phyloP scores from a whole-genome alignment of 108 stramenopile genomes.

The Discostella stelligeroides region DNA sequence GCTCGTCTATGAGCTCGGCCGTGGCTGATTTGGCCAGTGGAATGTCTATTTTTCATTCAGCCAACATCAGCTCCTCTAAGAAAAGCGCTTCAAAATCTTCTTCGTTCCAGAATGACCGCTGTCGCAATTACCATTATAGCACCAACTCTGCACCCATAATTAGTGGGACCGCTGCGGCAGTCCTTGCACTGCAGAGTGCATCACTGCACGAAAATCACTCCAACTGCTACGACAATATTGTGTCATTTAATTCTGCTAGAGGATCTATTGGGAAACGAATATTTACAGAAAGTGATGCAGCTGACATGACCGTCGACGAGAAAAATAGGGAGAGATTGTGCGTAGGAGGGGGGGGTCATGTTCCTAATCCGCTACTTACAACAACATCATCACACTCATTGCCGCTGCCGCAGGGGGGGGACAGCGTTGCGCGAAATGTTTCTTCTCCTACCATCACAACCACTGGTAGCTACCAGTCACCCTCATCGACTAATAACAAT shows the following conservation, averaged over 20 bases:
- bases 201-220: conserved; percentile 3
- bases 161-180: conserved; percentile 34
- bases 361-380: background rate
- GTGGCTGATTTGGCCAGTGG: conserved; percentile 25
- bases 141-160: conserved; percentile 28
- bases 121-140: background rate
- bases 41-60: conserved; percentile 14
- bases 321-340: background rate
- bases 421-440: background rate
- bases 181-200: conserved; percentile 32
- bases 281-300: background rate
- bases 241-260: background rate
- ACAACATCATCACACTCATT: background rate
- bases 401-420: background rate
- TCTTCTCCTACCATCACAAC: conserved; percentile 6
- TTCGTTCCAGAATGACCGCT: background rate
- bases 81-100: background rate
- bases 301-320: background rate
- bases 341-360: background rate
- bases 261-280: background rate
- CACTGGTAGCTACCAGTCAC: background rate
- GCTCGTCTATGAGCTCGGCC: conserved; percentile 24
- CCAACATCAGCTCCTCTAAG: background rate
- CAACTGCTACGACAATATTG: conserved; percentile 5
- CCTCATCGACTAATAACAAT: background rate